Conservation (phyloP, 805 yeast species). For the Pichia paraexigua region DNA sequence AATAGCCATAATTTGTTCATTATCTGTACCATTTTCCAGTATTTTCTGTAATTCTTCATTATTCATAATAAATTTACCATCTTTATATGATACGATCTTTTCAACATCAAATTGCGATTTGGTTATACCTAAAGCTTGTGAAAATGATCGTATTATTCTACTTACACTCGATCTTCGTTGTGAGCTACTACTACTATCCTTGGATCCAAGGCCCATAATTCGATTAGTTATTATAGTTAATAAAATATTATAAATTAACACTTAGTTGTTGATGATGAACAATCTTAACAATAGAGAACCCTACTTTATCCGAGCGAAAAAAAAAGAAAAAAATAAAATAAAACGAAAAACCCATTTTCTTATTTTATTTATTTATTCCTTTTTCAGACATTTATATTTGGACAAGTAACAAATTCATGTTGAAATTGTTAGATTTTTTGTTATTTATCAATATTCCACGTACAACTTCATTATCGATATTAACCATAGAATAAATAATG, state of each 20-base stretch:
- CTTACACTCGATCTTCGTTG: conserved; percentile 2
- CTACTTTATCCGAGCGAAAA: neutral
- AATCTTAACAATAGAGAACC: neutral
- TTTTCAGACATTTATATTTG: neutral
- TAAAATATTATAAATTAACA: too few species aligned
- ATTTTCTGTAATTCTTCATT: conserved; percentile 15
- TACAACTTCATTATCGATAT: neutral
- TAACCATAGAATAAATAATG: neutral
- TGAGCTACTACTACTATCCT: neutral
- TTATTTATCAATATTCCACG: neutral
- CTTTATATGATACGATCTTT: conserved; percentile 2
- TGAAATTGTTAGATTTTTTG: neutral
- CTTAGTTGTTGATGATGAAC: too few species aligned
- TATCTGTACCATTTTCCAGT: conserved; percentile 17
- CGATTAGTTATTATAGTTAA: too few species aligned
- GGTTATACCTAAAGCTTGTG: conserved; percentile 7
- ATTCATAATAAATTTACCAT: conserved; percentile 11
- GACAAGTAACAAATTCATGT: neutral
- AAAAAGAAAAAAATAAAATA: neutral
- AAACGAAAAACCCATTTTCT: neutral
- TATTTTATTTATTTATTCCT: too few species aligned
- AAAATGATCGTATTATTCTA: conserved; percentile 6
- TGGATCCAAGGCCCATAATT: neutral
- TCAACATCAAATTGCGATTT: conserved; percentile 1
- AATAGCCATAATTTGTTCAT: conserved; percentile 42